Evolutionary conservation across 192 early-diverging fungal species (phyloP), one percentile per base, ranked within the genome.

Genomic region (Hyaloraphidium curvatum): DNA sequence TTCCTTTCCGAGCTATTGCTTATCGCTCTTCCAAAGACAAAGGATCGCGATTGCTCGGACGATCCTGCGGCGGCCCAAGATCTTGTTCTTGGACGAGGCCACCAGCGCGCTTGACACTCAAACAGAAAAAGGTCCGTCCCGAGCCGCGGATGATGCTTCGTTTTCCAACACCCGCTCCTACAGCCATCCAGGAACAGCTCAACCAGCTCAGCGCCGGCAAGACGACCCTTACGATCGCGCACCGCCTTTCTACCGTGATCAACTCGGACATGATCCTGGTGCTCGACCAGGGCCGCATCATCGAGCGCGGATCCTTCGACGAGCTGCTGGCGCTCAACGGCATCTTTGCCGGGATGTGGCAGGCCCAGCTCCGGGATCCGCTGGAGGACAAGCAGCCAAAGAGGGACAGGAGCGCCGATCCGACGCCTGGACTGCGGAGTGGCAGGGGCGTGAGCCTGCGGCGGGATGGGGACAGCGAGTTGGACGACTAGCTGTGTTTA

Each of bases 141-240:
- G n/a, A n/a, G n/a, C n/a, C n/a, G n/a, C n/a, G n/a, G n/a, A n/a
- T n/a, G n/a, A n/a, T n/a, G n/a, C n/a, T n/a, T n/a, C n/a, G n/a
- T n/a, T n/a, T n/a, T n/a, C n/a, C n/a, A n/a, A n/a, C n/a, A n/a
- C n/a, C n/a, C n/a, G n/a, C n/a, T n/a, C n/a, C n/a, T n/a, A n/a
- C n/a, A n/a, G n/a, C n/a, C n/a, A n/a, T n/a, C n/a, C n/a, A n/a
- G n/a, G n/a, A n/a, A n/a, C n/a, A n/a, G n/a, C n/a, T n/a, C n/a
- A n/a, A n/a, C n/a, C n/a, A n/a, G n/a, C n/a, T n/a, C n/a, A n/a
- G n/a, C n/a, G n/a, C n/a, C 52, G 28, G 14, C 27, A 72, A 82
- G 51, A 96, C 94, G 3, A 85, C 85, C 41, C 74, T 98, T 9
- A 89, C 89, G 65, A 84, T 98, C 66, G 93, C 95, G 0, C 95